Evolutionary conservation across 805 yeast species (phyloP), one percentile per base, ranked within the genome.

Genomic region (Suhomyces canberraensis): DNA sequence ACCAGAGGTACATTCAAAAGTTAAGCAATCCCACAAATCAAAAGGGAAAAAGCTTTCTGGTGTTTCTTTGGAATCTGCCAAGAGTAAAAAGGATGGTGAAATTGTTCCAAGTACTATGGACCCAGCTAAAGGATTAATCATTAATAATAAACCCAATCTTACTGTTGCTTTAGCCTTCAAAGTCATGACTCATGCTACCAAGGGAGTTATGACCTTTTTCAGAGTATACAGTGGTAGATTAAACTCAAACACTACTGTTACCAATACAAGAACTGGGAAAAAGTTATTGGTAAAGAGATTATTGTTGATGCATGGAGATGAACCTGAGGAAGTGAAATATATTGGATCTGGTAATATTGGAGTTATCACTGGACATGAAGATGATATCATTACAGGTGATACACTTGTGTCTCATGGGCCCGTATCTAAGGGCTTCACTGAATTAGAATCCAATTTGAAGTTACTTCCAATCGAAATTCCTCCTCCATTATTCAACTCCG

Each of bases 131-230:
- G 87, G 87, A 0, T 58, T 76, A 18, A 52, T 78, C 3, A 52
- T 84, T 21, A 75, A 78, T 51, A 66, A 73, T 21, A 77, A 78
- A 48, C 71, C 75, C n/a, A 71, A 79, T 33, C 54, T 85, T 16
- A 73, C 87, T 3, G 73, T 88, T 5, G 90, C 95, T 0, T 67
- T 91, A 27, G 97, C 96, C 2, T 93, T 93, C 65, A 93, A 93
- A 57, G 96, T 91, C 4, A 74, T 84, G 33, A 82, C 90, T 3
- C 96, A 93, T 56, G 84, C 87, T 2, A 79, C 79, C 15, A 73
- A 89, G 43, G 96, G 96, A 1, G 71, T 80, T 1, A 78, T 90
- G 82, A 81, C 86, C 5, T 93, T 82, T 56, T 81, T 91, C 18
- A 69, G 98, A 38, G 93, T 93, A 3, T 93, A 93, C 62, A 76